Base-by-base conservation (phyloP, 305 asterid species). In the Petunia hybrid region DNA sequence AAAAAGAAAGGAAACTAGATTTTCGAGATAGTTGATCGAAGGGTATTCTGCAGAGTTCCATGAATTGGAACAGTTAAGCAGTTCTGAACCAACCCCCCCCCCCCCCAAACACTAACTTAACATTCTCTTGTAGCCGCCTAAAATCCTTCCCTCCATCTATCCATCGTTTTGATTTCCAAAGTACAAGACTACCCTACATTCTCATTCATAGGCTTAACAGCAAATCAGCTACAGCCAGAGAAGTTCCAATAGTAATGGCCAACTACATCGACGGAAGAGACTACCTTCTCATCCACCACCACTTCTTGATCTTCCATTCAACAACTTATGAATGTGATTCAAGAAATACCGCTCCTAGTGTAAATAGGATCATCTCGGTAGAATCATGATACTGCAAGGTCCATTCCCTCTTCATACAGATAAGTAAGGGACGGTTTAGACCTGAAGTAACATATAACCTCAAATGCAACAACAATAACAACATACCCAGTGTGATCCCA, bases 221-320 rank as follows among this genome's bases (percentile, higher is more conserved):
- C 53, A 74, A 71, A 74, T 74, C 78, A 74, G 48, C 64, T 53
- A 36, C 78, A 73, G 78, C 78, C 78, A 73, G 13, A 51, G 42
- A 73, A 73, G 38, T 36, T 51, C 78, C 78, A 73, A 48, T 73
- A 12, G 45, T 13, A 35, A 51, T 73, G 45, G 13, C 63, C 78
- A 53, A 74, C 4, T 51, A 74, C 64, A n/a, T n/a, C n/a, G n/a
- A 74, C 64, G 55, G 36, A 38, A 51, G 8, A 6, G 36, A 74
- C 36, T 13, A 3, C 14, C 63, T 40, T 53, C 78, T 13, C 43
- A 71, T 31, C 46, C 46, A 51, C 12, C 63, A 51, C 36, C 63
- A 51, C 40, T 73, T 73, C 61, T 36, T 73, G 46, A 51, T 51
- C 78, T 73, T 73, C 63, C 61, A 73, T 73, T 36, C 35, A 51